Percentiles rank a stretch among this genome's conserved stretches.
These are phyloP conservation scores for Dillenia suffruticosa DNA, from an alignment of 164 flowering plant species.

Conservation along the genomic window DNA sequence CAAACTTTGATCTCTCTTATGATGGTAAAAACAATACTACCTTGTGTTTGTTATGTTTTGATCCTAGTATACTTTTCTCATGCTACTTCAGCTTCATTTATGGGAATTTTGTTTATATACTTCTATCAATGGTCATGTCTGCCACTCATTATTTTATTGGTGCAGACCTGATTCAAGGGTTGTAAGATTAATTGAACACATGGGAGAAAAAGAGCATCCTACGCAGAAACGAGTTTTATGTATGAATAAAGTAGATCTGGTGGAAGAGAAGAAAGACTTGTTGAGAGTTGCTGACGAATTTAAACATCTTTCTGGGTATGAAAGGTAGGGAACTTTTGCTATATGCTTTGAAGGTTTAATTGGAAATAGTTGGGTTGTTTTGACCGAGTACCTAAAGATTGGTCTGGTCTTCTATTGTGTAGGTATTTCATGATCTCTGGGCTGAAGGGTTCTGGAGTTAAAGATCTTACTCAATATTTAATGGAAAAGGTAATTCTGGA, in stretches of 20 bases:
- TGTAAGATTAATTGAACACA: constrained; percentile 52
- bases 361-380: neutral
- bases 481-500: constrained; percentile 65
- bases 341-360: neutral
- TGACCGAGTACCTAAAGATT: neutral
- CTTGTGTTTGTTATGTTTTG: neutral
- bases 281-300: constrained; percentile 74
- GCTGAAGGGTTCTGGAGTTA: constrained; percentile 90
- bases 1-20: no score
- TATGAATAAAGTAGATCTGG: constrained; percentile 91
- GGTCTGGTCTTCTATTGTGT: constrained; percentile 8
- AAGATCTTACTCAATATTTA: constrained; percentile 70
- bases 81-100: neutral
- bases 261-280: constrained; percentile 80
- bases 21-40: no score
- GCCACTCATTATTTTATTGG: neutral
- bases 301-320: constrained; percentile 86
- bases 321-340: constrained; percentile 39
- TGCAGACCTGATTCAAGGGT: constrained; percentile 86
- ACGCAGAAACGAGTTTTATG: constrained; percentile 85
- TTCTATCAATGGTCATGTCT: neutral
- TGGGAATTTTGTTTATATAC: neutral
- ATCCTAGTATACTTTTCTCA: neutral
- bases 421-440: constrained; percentile 94
- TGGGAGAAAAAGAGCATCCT: constrained; percentile 59